A percentile compares a stretch with the other conserved stretches of the same genome.
Conservation (phyloP, 1,284 basidiomycete species). For the Phaffia rhodozyma region DNA sequence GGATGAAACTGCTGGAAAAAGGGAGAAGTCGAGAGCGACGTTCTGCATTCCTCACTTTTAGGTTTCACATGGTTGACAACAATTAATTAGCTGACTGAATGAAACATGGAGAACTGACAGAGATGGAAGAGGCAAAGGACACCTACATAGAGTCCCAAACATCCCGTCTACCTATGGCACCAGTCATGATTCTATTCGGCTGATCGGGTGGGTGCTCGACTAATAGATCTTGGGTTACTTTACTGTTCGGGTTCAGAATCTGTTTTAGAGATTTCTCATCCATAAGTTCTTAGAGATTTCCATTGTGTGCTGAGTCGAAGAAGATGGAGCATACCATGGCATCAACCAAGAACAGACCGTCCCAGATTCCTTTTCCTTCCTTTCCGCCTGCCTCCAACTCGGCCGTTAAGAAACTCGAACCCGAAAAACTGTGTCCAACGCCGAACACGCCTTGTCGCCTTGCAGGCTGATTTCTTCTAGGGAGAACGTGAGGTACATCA, state of each 20-base stretch:
- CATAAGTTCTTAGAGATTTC: too few species aligned
- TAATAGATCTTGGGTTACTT: neutral
- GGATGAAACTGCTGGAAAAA: slow-evolving; percentile 11
- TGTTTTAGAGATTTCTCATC: neutral
- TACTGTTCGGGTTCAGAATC: neutral
- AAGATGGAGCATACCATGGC: neutral
- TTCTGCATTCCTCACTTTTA: too few species aligned
- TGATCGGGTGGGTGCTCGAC: neutral
- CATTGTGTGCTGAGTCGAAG: neutral
- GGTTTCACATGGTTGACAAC: neutral
- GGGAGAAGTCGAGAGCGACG: neutral
- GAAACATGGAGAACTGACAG: neutral
- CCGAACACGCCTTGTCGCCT: neutral
- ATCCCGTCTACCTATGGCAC: neutral
- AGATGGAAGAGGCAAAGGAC: neutral
- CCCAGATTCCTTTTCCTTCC: neutral
- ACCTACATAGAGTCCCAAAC: neutral
- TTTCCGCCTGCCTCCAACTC: slow-evolving; percentile 1
- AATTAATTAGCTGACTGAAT: neutral
- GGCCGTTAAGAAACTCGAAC: neutral
- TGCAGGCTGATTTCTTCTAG: neutral
- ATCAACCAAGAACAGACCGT: slow-evolving; percentile 8
- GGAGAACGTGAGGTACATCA: neutral
- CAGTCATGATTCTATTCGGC: neutral
- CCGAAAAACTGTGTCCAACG: neutral